phyloP scores from a whole-genome alignment of 2,329 filamentous ascomycete species.

The Dendryphion nanum region DNA sequence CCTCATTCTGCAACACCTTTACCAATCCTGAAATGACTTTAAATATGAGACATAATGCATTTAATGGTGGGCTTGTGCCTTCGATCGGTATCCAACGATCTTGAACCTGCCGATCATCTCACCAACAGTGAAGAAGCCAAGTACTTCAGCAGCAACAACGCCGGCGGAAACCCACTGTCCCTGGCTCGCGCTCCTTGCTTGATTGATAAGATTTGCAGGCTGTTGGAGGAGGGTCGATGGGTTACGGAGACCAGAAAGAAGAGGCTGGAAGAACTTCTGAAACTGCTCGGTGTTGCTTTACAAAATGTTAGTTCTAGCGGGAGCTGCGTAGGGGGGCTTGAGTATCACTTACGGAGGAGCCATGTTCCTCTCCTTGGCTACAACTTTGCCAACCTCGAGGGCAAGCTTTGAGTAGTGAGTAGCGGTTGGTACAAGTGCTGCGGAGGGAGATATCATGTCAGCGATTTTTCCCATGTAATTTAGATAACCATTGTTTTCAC shows the following conservation, averaged over 20 bases:
- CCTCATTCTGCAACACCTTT: too few relatives aligned
- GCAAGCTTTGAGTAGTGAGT: slow-evolving; percentile 91
- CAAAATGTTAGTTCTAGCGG: slow-evolving; percentile 20
- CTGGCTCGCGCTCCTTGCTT: slow-evolving; percentile 67
- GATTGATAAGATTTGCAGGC: slow-evolving; percentile 54
- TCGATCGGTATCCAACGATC: slow-evolving; percentile 76
- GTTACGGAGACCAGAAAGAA: slow-evolving; percentile 69
- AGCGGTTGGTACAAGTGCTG: slow-evolving; percentile 81
- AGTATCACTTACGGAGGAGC: slow-evolving; percentile 87
- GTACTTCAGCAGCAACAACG: slow-evolving; percentile 78
- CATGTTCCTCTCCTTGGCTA: slow-evolving; percentile 89
- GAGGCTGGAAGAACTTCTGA: slow-evolving; percentile 79
- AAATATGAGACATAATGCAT: slow-evolving; percentile 12
- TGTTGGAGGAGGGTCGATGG: slow-evolving; percentile 58
- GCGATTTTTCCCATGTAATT: slow-evolving; percentile 3
- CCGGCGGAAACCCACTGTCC: slow-evolving; percentile 71
- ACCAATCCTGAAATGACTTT: too few relatives aligned
- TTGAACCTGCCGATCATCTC: slow-evolving; percentile 97
- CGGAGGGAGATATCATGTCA: slow-evolving; percentile 16
- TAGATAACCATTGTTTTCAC: too few relatives aligned
- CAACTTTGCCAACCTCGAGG: slow-evolving; percentile 81
- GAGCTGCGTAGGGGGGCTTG: too few relatives aligned
- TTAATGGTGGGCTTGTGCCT: slow-evolving; percentile 33
- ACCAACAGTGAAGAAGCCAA: slow-evolving; percentile 97
- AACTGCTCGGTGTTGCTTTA: slow-evolving; percentile 74